Base-by-base conservation (phyloP, 2,329 filamentous ascomycete species). In the Trichophyton benhamiae region DNA sequence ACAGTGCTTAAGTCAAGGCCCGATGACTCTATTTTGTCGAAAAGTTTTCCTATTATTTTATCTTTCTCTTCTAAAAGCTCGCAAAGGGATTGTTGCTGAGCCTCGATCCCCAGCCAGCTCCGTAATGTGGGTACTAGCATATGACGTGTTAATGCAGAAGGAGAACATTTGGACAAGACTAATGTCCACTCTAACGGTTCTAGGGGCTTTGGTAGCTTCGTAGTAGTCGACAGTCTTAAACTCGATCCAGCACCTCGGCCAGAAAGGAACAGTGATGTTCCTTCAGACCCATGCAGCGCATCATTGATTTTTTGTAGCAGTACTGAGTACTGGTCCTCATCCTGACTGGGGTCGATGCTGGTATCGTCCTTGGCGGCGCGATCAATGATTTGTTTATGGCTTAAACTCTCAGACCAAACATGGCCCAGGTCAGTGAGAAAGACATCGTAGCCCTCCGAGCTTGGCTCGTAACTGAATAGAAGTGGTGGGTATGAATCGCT, bases 311-410 rank as follows among this genome's bases (percentile, higher is more conserved):
- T 82, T n/a, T 78, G 72, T 7, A 85, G 72, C 1, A 86, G 74
- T 15, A 84, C 78, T 30, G 72, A 67, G 61, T 82, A 77, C 67
- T 86, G 83, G n/a, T 77, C 73, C 5, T 73, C 68, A 64, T 81
- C 80, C 69, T 83, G 80, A 66, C 77, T 80, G 1, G 84, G 82
- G 69, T 86, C 83, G 62, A 86, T 84, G 20, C 79, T 82, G 15
- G 81, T 80, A 49, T 77, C 74, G 59, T 76, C 71, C 11, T 77
- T 69, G 20, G 75, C 71, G 5, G 83, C 82, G 65, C 78, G 75
- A 22, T 72, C 67, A 25, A 81, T 67, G 38, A 86, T 79, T 11
- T 76, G 72, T 44, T 72, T 67, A 46, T 74, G 71, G 58, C 74
- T 72, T 48, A 83, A 66, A 17, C 69, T 71, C 68, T 84, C 81